A percentile compares a stretch with the other conserved stretches of the same genome.
These are phyloP conservation scores for Sugiyamaella sp. DNA, from an alignment of 1,139 yeast genomes.

Conservation along the genomic window DNA sequence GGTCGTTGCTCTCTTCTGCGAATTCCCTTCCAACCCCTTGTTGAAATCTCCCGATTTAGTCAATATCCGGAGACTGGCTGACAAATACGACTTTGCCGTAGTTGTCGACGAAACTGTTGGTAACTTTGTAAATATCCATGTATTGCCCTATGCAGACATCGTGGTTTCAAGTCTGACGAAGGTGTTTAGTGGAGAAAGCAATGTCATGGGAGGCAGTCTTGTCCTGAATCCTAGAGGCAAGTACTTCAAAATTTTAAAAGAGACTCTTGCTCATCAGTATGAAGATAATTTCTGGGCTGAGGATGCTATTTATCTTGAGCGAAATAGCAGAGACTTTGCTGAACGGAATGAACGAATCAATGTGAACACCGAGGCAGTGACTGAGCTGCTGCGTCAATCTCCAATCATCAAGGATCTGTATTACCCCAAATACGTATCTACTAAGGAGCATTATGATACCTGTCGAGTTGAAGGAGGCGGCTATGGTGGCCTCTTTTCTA, in stretches of 20 bases:
- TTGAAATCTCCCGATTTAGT: constrained; percentile 78
- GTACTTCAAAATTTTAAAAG: constrained; percentile 56
- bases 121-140: constrained; percentile 81
- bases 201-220: constrained; percentile 92
- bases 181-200: constrained; percentile 91
- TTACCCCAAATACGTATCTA: constrained; percentile 65
- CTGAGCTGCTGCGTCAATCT: constrained; percentile 43
- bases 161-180: constrained; percentile 88
- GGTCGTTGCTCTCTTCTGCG: constrained; percentile 77
- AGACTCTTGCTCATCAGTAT: constrained; percentile 56
- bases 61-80: constrained; percentile 65
- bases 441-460: constrained; percentile 68
- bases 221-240: constrained; percentile 71
- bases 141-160: constrained; percentile 79
- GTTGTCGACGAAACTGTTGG: constrained; percentile 95
- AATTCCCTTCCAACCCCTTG: constrained; percentile 92
- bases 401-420: constrained; percentile 59
- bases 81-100: constrained; percentile 69
- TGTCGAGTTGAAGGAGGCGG: constrained; percentile 76
- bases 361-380: constrained; percentile 62
- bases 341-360: constrained; percentile 68
- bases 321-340: constrained; percentile 89
- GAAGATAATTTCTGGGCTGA: constrained; percentile 88
- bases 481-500: constrained; percentile 87
- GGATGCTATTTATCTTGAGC: constrained; percentile 88